These are phyloP conservation scores for Tuber melanosporum DNA, from an alignment of 495 filamentous ascomycete species.

Conservation along the genomic window DNA sequence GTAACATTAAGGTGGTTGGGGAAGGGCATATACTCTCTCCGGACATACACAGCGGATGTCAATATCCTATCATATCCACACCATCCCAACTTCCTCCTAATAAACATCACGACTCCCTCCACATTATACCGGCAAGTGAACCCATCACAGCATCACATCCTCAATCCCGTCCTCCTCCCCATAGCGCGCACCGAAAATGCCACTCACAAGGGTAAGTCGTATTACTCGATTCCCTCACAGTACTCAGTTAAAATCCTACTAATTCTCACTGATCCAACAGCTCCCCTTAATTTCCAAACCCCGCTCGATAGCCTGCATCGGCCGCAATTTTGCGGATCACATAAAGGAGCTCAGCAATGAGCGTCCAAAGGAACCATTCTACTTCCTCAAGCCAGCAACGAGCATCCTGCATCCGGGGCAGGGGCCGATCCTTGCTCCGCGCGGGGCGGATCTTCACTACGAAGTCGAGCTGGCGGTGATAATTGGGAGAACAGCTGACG, in stretches of 20 bases:
- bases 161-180: background rate
- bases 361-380: slow-evolving; percentile 86
- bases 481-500: slow-evolving; percentile 68
- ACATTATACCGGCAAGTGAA: background rate
- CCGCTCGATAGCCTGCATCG: slow-evolving; percentile 91
- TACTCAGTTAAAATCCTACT: background rate
- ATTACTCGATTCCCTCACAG: background rate
- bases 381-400: slow-evolving; percentile 91
- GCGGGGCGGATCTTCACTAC: slow-evolving; percentile 79
- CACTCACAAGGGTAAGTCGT: background rate
- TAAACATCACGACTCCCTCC: background rate
- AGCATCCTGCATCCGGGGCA: slow-evolving; percentile 69
- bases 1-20: background rate
- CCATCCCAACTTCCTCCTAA: background rate
- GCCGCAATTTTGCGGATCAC: slow-evolving; percentile 96
- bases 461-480: slow-evolving; percentile 90
- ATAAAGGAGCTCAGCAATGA: slow-evolving; percentile 83
- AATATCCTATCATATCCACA: background rate
- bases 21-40: background rate
- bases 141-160: background rate
- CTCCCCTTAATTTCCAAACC: slow-evolving; percentile 30
- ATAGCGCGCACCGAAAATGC: background rate
- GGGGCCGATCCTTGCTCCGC: slow-evolving; percentile 77
- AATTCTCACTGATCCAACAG: slow-evolving; percentile 6
- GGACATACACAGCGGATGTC: background rate